Evolutionary conservation across 495 filamentous ascomycete genomes (phyloP).

Genomic region (Endocarpon pusillum): DNA sequence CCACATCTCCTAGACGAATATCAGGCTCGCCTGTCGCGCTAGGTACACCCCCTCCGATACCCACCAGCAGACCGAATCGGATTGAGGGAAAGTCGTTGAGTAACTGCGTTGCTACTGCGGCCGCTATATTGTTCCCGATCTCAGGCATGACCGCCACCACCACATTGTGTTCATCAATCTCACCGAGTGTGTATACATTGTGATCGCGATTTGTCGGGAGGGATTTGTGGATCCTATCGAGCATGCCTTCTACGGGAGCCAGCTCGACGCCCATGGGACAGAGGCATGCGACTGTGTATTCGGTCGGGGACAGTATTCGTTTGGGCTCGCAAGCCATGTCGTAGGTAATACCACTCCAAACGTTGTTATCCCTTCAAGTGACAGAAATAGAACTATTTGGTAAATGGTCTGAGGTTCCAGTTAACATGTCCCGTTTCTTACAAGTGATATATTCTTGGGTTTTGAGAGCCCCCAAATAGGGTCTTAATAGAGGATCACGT

Average conservation of each 20-base stretch:
- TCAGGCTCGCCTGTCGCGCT: constrained; percentile 9
- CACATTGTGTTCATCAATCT: constrained; percentile 24
- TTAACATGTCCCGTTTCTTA: too few species aligned
- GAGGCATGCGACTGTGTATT: constrained; percentile 33
- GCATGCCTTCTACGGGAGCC: constrained; percentile 20
- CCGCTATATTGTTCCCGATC: constrained; percentile 21
- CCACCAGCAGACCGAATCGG: constrained; percentile 29
- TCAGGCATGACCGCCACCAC: constrained; percentile 25
- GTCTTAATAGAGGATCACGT: too few species aligned
- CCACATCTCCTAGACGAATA: constrained; percentile 14
- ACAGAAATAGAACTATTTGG: too few species aligned
- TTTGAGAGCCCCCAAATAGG: too few species aligned
- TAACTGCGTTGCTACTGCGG: constrained; percentile 22
- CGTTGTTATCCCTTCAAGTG: too few species aligned
- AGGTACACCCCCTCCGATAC: constrained; percentile 27
- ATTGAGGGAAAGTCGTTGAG: constrained; percentile 22
- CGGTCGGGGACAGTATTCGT: too few species aligned
- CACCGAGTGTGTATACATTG: constrained; percentile 20
- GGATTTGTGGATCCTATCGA: constrained; percentile 22
- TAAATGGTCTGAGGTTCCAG: too few species aligned
- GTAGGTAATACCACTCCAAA: too few species aligned
- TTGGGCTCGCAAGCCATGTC: too few species aligned
- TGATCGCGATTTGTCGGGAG: constrained; percentile 8
- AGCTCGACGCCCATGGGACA: constrained; percentile 22
- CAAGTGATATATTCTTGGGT: too few species aligned